Evolutionary conservation across 805 yeast species (phyloP).

Genomic region (Spathaspora boniae): DNA sequence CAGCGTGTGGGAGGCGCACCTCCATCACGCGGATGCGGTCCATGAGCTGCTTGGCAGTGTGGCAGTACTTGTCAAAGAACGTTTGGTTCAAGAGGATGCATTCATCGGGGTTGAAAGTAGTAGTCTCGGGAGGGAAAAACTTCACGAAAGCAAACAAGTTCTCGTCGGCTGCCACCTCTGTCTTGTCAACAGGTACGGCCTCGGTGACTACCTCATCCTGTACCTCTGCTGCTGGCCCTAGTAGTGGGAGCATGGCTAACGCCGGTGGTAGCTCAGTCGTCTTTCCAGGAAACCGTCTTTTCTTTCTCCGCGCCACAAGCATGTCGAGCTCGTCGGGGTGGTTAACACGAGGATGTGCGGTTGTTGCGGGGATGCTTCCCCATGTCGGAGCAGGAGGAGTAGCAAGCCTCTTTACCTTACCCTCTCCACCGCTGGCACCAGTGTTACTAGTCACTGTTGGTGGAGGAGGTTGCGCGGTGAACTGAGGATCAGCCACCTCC

Average conservation of each 20-base stretch:
- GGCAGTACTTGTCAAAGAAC: not conserved
- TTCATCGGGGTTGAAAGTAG: not conserved
- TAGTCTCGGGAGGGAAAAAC: not conserved
- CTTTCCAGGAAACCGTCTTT: not conserved
- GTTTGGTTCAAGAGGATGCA: not conserved
- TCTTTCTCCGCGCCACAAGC: slow-evolving; percentile 1
- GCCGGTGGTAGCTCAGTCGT: not conserved
- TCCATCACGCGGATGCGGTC: slow-evolving; percentile 1
- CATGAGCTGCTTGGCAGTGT: not conserved
- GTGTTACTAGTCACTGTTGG: too few relatives aligned
- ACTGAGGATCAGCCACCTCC: not conserved
- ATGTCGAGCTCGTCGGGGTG: slow-evolving; percentile 6
- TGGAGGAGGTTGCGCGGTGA: too few relatives aligned
- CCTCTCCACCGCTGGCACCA: too few relatives aligned
- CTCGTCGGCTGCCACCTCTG: not conserved
- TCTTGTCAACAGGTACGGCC: not conserved
- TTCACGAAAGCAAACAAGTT: not conserved
- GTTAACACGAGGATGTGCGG: slow-evolving; percentile 3
- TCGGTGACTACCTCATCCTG: not conserved
- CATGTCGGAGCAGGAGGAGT: too few relatives aligned
- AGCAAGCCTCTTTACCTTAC: too few relatives aligned
- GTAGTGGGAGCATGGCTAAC: slow-evolving; percentile 1
- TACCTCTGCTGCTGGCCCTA: slow-evolving; percentile 1
- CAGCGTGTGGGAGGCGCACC: not conserved
- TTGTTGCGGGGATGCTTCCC: too few relatives aligned